Conservation (phyloP, 768 basidiomycete species). For the Lactarius indigo region DNA sequence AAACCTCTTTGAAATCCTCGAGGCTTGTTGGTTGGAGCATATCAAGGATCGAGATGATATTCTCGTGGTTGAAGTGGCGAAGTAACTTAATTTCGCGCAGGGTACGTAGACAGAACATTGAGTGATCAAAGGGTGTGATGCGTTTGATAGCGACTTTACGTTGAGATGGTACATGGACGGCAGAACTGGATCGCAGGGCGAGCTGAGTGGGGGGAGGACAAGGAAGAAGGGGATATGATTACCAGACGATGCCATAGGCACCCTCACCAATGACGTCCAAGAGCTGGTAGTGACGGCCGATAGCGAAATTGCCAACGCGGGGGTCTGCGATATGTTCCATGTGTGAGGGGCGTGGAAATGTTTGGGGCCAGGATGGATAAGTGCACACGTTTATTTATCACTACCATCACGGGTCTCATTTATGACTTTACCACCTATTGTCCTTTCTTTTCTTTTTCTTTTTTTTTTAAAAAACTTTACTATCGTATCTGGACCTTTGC, state of each 20-base stretch:
- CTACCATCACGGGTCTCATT: not conserved
- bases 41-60: constrained; percentile 95
- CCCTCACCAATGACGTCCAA: constrained; percentile 88
- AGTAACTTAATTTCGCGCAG: constrained; percentile 92
- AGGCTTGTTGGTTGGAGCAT: constrained; percentile 76
- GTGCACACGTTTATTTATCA: not conserved
- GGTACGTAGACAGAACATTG: constrained; percentile 92
- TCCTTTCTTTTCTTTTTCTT: not conserved
- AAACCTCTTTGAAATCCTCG: constrained; percentile 83
- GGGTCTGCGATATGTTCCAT: constrained; percentile 32
- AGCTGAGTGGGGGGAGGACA: not conserved
- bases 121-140: constrained; percentile 92
- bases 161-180: constrained; percentile 79
- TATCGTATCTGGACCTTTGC: too few species aligned
- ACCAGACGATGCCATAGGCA: constrained; percentile 92
- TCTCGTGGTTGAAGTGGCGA: constrained; percentile 78
- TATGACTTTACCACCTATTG: not conserved
- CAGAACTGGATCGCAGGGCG: constrained; percentile 47
- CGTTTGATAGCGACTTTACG: constrained; percentile 97
- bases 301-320: constrained; percentile 30
- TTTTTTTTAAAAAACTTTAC: not conserved
- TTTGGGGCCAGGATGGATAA: too few species aligned
- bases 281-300: constrained; percentile 76
- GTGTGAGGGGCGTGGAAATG: not conserved
- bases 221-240: constrained; percentile 11